Base-by-base conservation (phyloP, 1,139 yeast genomes). In the Suhomyces ambrosiae region DNA sequence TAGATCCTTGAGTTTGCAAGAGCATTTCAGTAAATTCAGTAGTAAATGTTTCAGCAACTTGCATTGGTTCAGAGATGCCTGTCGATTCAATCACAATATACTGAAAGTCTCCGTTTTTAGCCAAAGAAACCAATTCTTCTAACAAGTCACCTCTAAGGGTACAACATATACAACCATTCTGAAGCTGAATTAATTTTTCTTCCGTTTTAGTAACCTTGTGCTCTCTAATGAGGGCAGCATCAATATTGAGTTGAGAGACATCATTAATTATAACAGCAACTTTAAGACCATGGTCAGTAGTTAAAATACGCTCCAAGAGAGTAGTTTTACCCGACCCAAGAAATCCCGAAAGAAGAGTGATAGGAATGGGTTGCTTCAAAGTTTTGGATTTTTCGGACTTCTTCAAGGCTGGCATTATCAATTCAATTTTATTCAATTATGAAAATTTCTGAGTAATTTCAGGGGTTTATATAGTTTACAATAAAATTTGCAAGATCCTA, bases 21-120 rank as follows among this genome's bases (percentile, higher is more conserved):
- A 65, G 41, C 34, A 54, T 44, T 23, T 61, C 59, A 4, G 68
- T 53, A 38, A 66, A 68, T 42, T 71, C 74, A 11, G 60, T 54
- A 2, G 74, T 63, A 45, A 71, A 71, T 1, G 76, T 71, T 45
- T 71, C 75, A 2, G 77, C 76, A 11, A 71, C 74, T 46, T 69
- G 74, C 74, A 69, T 68, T 19, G 76, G 76, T 46, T 71, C 77
- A 14, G 71, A 64, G 17, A 71, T 65, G 25, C 76, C 76, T 2
- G 76, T 67, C 8, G 70, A 60, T 46, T 71, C 76, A 30, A 71
- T 71, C 3, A 71, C 56, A 26, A 71, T 65, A 44, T 71, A 71
- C 29, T 71, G 65, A 34, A 61, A 66, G 24, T 58, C 57, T 4
- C 63, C 67, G 5, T 49, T 41, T 22, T 53, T 54, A 9, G 69